Evolutionary conservation across 257 asterid genomes (phyloP), one percentile per base, ranked within the genome.

Genomic region (Penstemon newberryi): DNA sequence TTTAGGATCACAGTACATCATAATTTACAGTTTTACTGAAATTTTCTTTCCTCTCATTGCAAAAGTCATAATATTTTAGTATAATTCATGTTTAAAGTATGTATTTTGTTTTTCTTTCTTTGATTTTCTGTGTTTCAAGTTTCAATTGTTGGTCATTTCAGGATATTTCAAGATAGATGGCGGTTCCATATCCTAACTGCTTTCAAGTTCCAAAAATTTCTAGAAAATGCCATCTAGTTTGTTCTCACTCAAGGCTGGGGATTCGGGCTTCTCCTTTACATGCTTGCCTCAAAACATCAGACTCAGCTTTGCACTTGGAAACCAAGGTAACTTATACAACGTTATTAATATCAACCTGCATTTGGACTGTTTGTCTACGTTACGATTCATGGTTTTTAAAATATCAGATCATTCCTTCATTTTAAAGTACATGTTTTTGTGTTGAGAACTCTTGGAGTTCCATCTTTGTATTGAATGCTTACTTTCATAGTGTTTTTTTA

Each of bases 311-410:
- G 13, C 72, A 64, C 63, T 51, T 71, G 45, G 63, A 78, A 75
- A 71, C 83, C 1, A 89, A 89, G 95, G 92, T 87, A 75, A 25
- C 9, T 60, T 4, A 18, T 60, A 25, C 33, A 25, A 25, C 33
- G 2, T 25, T 25, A 25, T 53, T 38, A 8, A 7, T 56, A 41
- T 63, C 37, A 44, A 12, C 7, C 8, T 55, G 70, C 47, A 3
- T 25, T 25, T 25, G 33, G 33, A 25, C 2, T 25, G 33, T 25
- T 25, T 1, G 33, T 25, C 33, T 25, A 25, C 33, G 33, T 25
- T 25, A 25, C 33, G 33, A 25, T 25, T 25, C 1, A 25, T 25
- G 33, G 33, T 2, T 25, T 25, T 25, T 25, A 25, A 25, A 25
- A 25, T 25, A 2, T 25, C 33, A 1, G 33, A 25, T 25, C 33